Percentiles rank a stretch among this genome's conserved stretches.
Evolutionary conservation across 2,329 filamentous ascomycete genomes (phyloP).

Genomic region (Penicillium hordei): DNA sequence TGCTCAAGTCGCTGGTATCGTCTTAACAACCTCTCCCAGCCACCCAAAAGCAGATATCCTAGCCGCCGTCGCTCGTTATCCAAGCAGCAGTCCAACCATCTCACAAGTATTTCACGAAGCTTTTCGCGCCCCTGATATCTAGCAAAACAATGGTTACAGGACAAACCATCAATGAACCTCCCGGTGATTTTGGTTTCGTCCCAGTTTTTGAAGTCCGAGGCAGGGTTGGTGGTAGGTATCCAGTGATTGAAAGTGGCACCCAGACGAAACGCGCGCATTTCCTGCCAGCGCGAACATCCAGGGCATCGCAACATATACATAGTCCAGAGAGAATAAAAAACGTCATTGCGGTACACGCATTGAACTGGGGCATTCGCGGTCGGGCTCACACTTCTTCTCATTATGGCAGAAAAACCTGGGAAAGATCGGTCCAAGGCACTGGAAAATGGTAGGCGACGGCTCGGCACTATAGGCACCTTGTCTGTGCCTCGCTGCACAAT

Average conservation of each 20-base stretch:
- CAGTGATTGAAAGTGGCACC: neutral
- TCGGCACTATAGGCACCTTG: neutral
- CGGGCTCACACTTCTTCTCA: neutral
- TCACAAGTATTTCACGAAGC: neutral
- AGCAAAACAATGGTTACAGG: conserved; percentile 7
- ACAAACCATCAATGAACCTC: neutral
- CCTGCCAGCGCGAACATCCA: neutral
- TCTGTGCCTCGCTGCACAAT: neutral
- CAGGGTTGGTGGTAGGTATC: neutral
- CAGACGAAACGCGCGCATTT: neutral
- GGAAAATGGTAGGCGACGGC: neutral
- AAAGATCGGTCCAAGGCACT: conserved; percentile 6
- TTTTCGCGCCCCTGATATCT: neutral
- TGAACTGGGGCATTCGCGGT: neutral
- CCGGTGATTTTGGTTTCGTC: neutral
- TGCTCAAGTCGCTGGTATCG: neutral
- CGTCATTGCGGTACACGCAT: neutral
- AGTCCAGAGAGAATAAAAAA: neutral
- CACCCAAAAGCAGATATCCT: neutral
- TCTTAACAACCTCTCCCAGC: neutral
- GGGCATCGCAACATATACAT: neutral
- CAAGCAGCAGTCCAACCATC: neutral
- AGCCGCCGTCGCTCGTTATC: neutral
- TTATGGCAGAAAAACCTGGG: neutral
- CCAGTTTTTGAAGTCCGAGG: neutral